A percentile compares a stretch with the other conserved stretches of the same genome.
These are phyloP conservation scores for Trypanosoma grayi DNA, from an alignment of 208 protist genomes.

Conservation along the genomic window DNA sequence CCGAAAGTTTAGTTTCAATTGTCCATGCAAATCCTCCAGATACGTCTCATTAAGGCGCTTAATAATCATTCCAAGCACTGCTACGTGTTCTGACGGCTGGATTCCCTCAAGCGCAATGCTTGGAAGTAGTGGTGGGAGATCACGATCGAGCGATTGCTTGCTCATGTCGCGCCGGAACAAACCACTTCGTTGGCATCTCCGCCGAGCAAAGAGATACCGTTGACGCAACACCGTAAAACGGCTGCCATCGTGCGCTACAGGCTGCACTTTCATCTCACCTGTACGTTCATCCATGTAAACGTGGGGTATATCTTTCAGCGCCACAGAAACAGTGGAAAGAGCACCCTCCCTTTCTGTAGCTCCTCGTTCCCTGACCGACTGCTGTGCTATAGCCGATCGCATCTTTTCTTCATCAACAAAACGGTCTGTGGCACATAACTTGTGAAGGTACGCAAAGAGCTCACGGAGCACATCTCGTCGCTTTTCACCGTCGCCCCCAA, in stretches of 20 bases:
- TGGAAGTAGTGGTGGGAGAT: slow-evolving; percentile 60
- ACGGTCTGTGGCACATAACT: slow-evolving; percentile 46
- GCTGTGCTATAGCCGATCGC: slow-evolving; percentile 44
- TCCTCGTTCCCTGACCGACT: slow-evolving; percentile 43
- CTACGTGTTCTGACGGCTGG: slow-evolving; percentile 38
- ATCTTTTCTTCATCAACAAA: slow-evolving; percentile 68
- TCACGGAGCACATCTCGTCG: slow-evolving; percentile 58
- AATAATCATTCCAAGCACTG: slow-evolving; percentile 78
- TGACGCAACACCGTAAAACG: slow-evolving; percentile 65
- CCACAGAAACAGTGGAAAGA: slow-evolving; percentile 38
- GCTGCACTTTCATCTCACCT: slow-evolving; percentile 47
- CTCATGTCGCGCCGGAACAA: slow-evolving; percentile 63
- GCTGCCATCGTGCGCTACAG: slow-evolving; percentile 17
- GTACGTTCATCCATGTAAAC: slow-evolving; percentile 68
- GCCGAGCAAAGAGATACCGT: slow-evolving; percentile 73
- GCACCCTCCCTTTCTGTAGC: slow-evolving; percentile 28
- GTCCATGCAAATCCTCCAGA: slow-evolving; percentile 71
- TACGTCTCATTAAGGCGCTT: slow-evolving; percentile 39
- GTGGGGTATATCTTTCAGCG: slow-evolving; percentile 40
- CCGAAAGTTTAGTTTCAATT: slow-evolving; percentile 41
- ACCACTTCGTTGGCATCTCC: slow-evolving; percentile 77
- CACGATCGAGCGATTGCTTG: slow-evolving; percentile 34
- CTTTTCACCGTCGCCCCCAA: slow-evolving; percentile 33
- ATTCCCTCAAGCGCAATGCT: slow-evolving; percentile 81
- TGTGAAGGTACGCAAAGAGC: slow-evolving; percentile 66